These are phyloP conservation scores for Spathaspora girioi DNA, from an alignment of 805 yeast genomes.

Conservation along the genomic window DNA sequence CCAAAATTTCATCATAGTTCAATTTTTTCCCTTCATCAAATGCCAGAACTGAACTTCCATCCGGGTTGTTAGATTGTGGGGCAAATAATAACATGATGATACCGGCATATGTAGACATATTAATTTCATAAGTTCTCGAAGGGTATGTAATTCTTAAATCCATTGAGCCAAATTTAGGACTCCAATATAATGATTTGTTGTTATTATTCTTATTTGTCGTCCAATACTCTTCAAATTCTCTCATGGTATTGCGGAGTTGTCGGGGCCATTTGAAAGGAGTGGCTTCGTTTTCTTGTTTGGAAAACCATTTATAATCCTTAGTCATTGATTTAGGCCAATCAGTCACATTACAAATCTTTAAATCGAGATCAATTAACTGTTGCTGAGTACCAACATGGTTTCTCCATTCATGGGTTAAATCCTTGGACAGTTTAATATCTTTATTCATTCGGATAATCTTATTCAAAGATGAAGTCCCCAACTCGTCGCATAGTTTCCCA, in stretches of 20 bases:
- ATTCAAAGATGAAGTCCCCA: constrained; percentile 75
- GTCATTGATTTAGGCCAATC: constrained; percentile 48
- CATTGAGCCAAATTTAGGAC: constrained; percentile 77
- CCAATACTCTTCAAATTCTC: constrained; percentile 41
- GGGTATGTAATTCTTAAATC: constrained; percentile 73
- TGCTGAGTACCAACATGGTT: constrained; percentile 10
- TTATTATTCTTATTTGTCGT: constrained; percentile 34
- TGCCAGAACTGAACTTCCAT: constrained; percentile 32
- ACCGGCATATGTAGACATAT: constrained; percentile 79
- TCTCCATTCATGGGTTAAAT: constrained; percentile 38
- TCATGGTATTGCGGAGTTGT: constrained; percentile 32
- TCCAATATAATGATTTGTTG: constrained; percentile 57
- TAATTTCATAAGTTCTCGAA: constrained; percentile 69
- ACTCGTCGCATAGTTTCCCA: constrained; percentile 64
- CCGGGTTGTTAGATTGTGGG: constrained; percentile 31
- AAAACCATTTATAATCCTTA: constrained; percentile 34
- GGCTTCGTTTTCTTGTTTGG: constrained; percentile 16
- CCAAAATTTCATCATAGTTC: constrained; percentile 58
- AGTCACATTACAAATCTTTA: constrained; percentile 40
- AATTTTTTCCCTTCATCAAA: constrained; percentile 52
- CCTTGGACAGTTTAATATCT: constrained; percentile 56
- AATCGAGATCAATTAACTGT: constrained; percentile 29
- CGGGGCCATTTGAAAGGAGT: constrained; percentile 36
- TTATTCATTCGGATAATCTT: constrained; percentile 84
- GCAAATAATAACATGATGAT: constrained; percentile 69